Conservation (phyloP, 495 filamentous ascomycete species). For the Hyaloscypha finlandica region DNA sequence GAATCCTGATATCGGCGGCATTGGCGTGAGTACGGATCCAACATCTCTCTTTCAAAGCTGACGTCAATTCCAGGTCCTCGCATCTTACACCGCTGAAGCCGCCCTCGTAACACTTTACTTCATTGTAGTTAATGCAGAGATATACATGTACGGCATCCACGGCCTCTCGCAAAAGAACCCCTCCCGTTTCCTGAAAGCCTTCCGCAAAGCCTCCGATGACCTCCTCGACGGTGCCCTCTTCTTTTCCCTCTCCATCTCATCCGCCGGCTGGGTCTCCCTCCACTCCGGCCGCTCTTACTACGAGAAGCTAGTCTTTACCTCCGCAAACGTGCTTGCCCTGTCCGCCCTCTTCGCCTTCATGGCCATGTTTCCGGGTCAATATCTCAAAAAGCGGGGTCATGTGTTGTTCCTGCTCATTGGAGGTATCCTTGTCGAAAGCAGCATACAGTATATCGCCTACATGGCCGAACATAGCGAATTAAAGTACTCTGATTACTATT, state of each 20-base stretch:
- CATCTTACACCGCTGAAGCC: slow-evolving; percentile 5
- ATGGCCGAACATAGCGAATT: neutral
- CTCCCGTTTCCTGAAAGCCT: neutral
- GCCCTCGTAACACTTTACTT: slow-evolving; percentile 11
- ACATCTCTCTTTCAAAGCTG: neutral
- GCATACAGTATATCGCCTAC: slow-evolving; percentile 12
- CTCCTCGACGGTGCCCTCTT: slow-evolving; percentile 9
- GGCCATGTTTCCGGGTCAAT: slow-evolving; percentile 3
- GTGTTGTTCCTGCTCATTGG: neutral
- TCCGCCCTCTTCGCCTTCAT: slow-evolving; percentile 14
- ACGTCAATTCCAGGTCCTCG: neutral
- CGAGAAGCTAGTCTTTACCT: slow-evolving; percentile 16
- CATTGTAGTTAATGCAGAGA: neutral
- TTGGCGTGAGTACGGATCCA: neutral
- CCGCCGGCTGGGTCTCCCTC: slow-evolving; percentile 13
- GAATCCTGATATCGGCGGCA: slow-evolving; percentile 18
- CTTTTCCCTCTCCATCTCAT: slow-evolving; percentile 12
- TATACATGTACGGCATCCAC: neutral
- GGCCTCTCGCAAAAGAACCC: neutral
- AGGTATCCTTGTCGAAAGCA: slow-evolving; percentile 1
- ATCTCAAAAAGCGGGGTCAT: neutral
- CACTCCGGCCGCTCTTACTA: slow-evolving; percentile 7
- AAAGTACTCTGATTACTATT: neutral
- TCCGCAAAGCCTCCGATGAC: neutral
- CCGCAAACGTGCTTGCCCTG: slow-evolving; percentile 12